phyloP scores from a whole-genome alignment of 371 early-diverging fungal genomes.

The Mucor piriformis region DNA sequence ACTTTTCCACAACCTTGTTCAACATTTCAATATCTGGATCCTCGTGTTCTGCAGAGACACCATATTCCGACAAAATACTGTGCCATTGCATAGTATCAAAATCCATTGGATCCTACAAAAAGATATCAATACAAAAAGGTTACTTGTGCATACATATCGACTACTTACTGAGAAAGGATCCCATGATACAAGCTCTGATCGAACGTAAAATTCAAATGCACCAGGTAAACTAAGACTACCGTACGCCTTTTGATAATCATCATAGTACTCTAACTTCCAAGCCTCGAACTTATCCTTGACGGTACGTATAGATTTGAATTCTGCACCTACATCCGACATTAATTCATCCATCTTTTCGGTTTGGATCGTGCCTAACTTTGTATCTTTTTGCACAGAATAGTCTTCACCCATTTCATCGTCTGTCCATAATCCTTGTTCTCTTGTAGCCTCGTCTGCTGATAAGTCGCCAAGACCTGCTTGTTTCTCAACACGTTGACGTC shows the following conservation, averaged over 20 bases:
- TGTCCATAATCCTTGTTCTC: constrained; percentile 54
- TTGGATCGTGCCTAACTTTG: constrained; percentile 35
- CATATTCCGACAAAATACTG: constrained; percentile 47
- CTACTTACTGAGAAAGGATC: constrained; percentile 55
- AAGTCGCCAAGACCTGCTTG: constrained; percentile 10
- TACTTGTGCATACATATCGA: neutral
- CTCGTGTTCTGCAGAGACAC: constrained; percentile 48
- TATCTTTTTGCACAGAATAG: constrained; percentile 29
- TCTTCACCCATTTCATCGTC: constrained; percentile 57
- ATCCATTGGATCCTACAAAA: constrained; percentile 35
- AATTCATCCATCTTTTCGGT: constrained; percentile 25
- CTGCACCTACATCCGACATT: constrained; percentile 56
- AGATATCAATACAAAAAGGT: neutral
- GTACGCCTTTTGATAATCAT: constrained; percentile 72
- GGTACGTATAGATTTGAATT: constrained; percentile 54
- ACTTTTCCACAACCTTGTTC: constrained; percentile 59
- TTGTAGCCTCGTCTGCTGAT: constrained; percentile 17
- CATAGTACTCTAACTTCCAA: constrained; percentile 64
- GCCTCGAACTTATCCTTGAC: constrained; percentile 66
- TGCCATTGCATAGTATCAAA: constrained; percentile 66
- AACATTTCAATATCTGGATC: constrained; percentile 61
- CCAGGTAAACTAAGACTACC: constrained; percentile 70
- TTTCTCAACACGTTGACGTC: constrained; percentile 20
- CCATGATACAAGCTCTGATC: constrained; percentile 66
- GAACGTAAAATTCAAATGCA: constrained; percentile 72